A percentile compares a stretch with the other conserved stretches of the same genome.
phyloP scores from a whole-genome alignment of 2,329 filamentous ascomycete species.

The Trichophyton mentagrophytes region DNA sequence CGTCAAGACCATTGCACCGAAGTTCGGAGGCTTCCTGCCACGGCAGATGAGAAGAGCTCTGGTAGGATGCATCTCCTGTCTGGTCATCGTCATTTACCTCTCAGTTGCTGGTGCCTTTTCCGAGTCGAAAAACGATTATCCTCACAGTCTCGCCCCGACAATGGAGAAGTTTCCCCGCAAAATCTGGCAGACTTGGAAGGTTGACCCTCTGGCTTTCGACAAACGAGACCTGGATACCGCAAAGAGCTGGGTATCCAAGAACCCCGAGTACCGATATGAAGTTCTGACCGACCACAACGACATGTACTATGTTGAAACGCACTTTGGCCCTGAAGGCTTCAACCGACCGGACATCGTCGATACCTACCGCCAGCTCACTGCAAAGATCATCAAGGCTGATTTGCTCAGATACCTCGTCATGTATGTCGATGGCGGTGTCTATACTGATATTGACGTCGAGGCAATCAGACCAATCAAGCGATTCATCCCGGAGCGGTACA shows the following conservation, averaged over 20 bases:
- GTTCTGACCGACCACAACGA: conserved; percentile 58
- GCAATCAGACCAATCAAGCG: conserved; percentile 40
- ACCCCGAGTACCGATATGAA: conserved; percentile 54
- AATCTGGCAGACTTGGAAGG: conserved; percentile 69
- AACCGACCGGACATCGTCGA: conserved; percentile 55
- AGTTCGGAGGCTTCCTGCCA: conserved; percentile 29
- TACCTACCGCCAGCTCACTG: conserved; percentile 47
- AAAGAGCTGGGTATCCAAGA: conserved; percentile 53
- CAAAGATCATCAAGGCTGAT: conserved; percentile 55
- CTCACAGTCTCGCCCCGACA: conserved; percentile 13
- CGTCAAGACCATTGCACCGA: neutral
- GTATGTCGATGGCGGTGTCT: conserved; percentile 52
- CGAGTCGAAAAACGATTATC: conserved; percentile 15
- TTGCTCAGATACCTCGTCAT: conserved; percentile 54
- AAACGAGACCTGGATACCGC: conserved; percentile 49
- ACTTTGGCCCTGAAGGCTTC: conserved; percentile 52
- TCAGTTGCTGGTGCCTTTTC: conserved; percentile 32
- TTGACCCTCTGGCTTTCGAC: conserved; percentile 54
- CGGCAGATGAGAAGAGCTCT: conserved; percentile 39
- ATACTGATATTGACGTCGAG: conserved; percentile 49
- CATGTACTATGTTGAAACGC: conserved; percentile 52
- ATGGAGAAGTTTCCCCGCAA: conserved; percentile 47
- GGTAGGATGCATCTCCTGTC: conserved; percentile 34
- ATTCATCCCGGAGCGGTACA: conserved; percentile 52
- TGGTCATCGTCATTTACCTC: conserved; percentile 37